Conservation (phyloP, 2,329 filamentous ascomycete genomes). For the Calonectria crousiana region DNA sequence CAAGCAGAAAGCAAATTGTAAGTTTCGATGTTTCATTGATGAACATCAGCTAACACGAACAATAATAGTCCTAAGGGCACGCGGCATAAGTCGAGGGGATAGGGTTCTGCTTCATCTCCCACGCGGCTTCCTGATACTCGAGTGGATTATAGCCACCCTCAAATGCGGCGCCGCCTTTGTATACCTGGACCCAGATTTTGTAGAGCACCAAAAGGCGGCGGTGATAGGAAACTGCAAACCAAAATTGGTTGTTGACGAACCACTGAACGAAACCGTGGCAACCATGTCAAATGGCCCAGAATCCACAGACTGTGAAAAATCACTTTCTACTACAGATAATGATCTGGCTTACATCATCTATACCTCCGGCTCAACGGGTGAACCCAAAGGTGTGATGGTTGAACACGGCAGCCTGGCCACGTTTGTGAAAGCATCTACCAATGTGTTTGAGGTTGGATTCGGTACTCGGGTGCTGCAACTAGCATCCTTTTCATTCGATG, state of each 20-base stretch:
- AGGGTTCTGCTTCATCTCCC: background rate
- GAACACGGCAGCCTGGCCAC: background rate
- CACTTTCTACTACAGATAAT: too few species aligned
- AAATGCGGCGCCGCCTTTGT: background rate
- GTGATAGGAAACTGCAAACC: background rate
- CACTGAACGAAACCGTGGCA: too few species aligned
- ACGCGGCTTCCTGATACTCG: background rate
- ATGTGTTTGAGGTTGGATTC: background rate
- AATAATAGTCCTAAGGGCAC: background rate
- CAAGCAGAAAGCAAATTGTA: background rate
- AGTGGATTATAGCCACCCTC: background rate
- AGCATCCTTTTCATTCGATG: background rate
- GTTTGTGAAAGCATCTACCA: background rate
- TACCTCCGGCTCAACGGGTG: background rate
- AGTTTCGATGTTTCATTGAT: too few species aligned
- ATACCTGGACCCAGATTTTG: background rate
- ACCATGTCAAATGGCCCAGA: too few species aligned
- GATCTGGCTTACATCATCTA: background rate
- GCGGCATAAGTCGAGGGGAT: background rate
- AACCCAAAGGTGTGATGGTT: background rate
- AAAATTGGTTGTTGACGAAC: background rate
- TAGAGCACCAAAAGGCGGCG: background rate
- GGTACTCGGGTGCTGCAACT: background rate
- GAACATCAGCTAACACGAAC: too few species aligned
- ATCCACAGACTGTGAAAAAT: too few species aligned